Percentiles rank a stretch among this genome's conserved stretches.
Conservation (phyloP, 306 rosid genomes). For the Ormosia semicastrata region DNA sequence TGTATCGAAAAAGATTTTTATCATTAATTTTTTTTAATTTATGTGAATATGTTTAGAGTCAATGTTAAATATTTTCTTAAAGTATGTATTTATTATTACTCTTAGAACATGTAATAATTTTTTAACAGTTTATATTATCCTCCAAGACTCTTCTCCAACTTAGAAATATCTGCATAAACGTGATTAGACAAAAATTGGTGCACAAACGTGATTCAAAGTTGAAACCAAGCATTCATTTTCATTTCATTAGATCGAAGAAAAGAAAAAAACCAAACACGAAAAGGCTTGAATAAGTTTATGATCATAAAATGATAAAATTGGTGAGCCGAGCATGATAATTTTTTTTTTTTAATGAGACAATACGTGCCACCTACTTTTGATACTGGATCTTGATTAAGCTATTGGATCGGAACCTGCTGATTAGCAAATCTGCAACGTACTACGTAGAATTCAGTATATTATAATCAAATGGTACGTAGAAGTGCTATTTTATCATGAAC, state of each 20-base stretch:
- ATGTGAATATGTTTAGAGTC: not conserved
- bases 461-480: not conserved
- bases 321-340: not conserved
- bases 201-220: not conserved
- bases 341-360: not conserved
- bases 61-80: not conserved
- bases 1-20: too few relatives aligned
- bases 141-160: not conserved
- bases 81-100: too few relatives aligned
- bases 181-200: not conserved
- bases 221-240: not conserved
- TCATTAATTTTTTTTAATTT: too few relatives aligned
- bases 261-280: too few relatives aligned
- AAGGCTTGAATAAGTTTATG: not conserved
- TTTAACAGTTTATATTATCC: not conserved
- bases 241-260: not conserved
- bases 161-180: not conserved
- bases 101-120: too few relatives aligned
- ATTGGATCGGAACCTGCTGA: not conserved
- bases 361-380: not conserved
- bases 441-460: not conserved
- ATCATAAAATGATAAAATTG: not conserved
- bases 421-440: not conserved
- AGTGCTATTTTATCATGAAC: not conserved
- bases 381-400: conserved; percentile 7